Conservation (phyloP, 768 basidiomycete species). For the Phylloporus rhodoxanthus region DNA sequence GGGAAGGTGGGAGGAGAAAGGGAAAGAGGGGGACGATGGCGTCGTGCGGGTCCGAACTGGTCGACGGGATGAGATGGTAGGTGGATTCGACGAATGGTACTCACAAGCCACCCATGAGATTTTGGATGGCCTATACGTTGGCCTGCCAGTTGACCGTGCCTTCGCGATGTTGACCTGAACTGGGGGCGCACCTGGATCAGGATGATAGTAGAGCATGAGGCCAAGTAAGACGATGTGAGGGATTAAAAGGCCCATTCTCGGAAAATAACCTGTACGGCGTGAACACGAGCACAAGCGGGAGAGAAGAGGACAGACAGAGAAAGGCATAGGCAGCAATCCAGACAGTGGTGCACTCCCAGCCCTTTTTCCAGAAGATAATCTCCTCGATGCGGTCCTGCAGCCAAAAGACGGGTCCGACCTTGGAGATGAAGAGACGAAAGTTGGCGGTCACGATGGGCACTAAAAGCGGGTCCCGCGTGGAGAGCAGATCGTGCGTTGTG, state of each 20-base stretch:
- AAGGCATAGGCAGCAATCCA: slow-evolving; percentile 79
- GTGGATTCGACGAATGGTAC: slow-evolving; percentile 17
- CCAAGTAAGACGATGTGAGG: too few relatives aligned
- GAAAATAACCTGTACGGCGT: background rate
- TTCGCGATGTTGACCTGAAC: too few relatives aligned
- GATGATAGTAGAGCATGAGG: too few relatives aligned
- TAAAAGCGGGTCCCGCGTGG: slow-evolving; percentile 17
- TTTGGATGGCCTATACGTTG: slow-evolving; percentile 81
- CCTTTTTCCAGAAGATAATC: slow-evolving; percentile 73
- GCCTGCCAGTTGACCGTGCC: too few relatives aligned
- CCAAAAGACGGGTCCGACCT: slow-evolving; percentile 57
- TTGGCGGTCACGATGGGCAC: slow-evolving; percentile 50
- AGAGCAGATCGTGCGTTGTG: background rate
- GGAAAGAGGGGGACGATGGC: slow-evolving; percentile 43
- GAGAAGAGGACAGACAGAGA: slow-evolving; percentile 46
- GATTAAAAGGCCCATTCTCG: too few relatives aligned
- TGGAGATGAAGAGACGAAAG: slow-evolving; percentile 58
- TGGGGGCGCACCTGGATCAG: too few relatives aligned
- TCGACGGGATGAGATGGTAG: background rate
- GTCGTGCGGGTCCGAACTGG: slow-evolving; percentile 60
- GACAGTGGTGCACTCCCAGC: slow-evolving; percentile 23
- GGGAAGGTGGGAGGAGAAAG: slow-evolving; percentile 43
- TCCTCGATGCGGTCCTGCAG: slow-evolving; percentile 85
- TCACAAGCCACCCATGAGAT: slow-evolving; percentile 81
- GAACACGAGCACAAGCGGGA: background rate